Percentiles rank a stretch among this genome's conserved stretches.
Evolutionary conservation across 768 basidiomycete genomes (phyloP).

Genomic region (Lactarius sp.): DNA sequence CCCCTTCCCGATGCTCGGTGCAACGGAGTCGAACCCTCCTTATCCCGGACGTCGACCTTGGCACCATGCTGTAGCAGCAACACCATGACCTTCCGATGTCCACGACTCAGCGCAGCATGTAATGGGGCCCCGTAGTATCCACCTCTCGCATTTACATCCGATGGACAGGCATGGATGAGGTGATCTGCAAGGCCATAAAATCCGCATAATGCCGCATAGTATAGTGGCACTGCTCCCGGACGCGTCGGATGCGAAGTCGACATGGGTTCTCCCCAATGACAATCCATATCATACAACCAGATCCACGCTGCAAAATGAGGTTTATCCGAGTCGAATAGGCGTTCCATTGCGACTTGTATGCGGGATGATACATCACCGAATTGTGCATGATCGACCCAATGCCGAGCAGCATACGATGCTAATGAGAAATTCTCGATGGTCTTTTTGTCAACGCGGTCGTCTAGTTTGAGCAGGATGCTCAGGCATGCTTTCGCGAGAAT

Average conservation of each 20-base stretch:
- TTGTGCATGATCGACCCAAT: constrained; percentile 6
- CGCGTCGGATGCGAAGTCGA: neutral
- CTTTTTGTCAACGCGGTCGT: neutral
- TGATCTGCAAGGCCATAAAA: no score
- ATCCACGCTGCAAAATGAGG: constrained; percentile 8
- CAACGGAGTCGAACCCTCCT: neutral
- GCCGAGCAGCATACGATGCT: neutral
- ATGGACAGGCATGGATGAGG: no score
- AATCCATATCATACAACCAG: constrained; percentile 4
- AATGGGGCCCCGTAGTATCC: neutral
- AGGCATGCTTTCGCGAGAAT: neutral
- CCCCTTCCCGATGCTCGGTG: neutral
- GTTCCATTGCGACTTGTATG: neutral
- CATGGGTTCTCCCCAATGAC: neutral
- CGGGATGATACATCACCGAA: neutral
- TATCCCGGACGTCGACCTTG: neutral
- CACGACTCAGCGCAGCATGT: neutral
- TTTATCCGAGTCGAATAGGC: neutral
- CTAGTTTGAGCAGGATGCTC: neutral
- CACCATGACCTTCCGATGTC: neutral
- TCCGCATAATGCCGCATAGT: no score
- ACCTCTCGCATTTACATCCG: no score
- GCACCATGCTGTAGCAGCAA: neutral
- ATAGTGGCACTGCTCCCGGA: no score
- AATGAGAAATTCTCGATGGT: neutral